Evolutionary conservation across 371 early-diverging fungal species (phyloP), one percentile per base, ranked within the genome.

Genomic region (Mortierella sp.): DNA sequence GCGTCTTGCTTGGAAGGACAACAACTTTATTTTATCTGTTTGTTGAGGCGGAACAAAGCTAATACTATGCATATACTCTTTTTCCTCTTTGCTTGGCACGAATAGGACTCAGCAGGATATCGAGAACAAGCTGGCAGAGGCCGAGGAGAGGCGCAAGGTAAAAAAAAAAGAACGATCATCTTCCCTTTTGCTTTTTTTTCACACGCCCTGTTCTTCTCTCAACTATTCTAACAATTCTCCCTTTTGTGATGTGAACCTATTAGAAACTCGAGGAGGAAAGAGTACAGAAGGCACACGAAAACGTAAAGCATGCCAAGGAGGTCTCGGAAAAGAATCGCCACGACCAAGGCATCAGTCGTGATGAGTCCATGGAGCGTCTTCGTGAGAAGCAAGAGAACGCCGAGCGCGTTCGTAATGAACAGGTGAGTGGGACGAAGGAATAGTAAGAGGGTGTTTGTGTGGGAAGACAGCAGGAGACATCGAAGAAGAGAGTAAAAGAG

Each of bases 81-180:
- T 21, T 46, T 14, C 19, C 59, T 31, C 26, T 26, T 31, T 31
- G 13, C 31, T 31, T 59, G 16, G 3, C 28, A 19, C 24, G 69
- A 50, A 43, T 54, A 84, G 85, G 51, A 81, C 86, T 3, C 86
- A 85, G 16, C 76, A 78, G 28, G 81, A 75, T 48, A 81, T 85
- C 53, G 76, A 81, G 8, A 76, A 75, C 77, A 85, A 85, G 69
- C 69, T 81, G 44, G 86, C 86, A 14, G 86, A 78, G 54, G 86
- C 86, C 5, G 86, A 85, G 55, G 86, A 85, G 67, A 73, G 86
- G 11, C 86, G 86, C 55, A 85, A 85, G 80, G 84, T 83, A 83
- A 51, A 24, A 9, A 54, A 40, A 34, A 50, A 10, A n/a, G 24
- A 21, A 19, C 37, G 9, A 13, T 13, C 40, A 44, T 40, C 31